These are phyloP conservation scores for Pinus taeda DNA, from an alignment of 75 land plant species.

Conservation along the genomic window DNA sequence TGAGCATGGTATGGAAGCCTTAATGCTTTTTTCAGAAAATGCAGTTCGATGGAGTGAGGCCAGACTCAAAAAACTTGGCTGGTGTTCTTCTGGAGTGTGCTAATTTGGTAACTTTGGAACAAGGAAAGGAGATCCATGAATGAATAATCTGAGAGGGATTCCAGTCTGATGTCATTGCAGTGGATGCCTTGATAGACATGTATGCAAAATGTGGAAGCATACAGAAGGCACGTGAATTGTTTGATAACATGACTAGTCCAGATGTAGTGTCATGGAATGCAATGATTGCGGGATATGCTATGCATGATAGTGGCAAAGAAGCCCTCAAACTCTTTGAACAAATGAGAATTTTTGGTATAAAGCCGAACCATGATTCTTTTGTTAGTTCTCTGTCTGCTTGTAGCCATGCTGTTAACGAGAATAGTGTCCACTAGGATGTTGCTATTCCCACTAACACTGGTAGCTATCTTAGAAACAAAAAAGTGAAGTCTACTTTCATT, in stretches of 20 bases:
- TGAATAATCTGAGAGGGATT: neutral
- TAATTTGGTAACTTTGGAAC: neutral
- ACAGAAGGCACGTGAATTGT: slow-evolving; percentile 11
- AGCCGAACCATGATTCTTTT: slow-evolving; percentile 13
- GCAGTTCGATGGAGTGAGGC: slow-evolving; percentile 10
- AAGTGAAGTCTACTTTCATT: too few relatives aligned
- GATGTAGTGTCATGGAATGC: slow-evolving; percentile 14
- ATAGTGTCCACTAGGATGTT: too few relatives aligned
- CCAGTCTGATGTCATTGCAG: slow-evolving; percentile 1
- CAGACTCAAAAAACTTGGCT: slow-evolving; percentile 10
- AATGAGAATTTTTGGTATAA: neutral
- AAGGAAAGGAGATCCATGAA: slow-evolving; percentile 14
- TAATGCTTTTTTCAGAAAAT: slow-evolving; percentile 12
- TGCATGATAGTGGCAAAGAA: slow-evolving; percentile 7
- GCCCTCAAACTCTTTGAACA: slow-evolving; percentile 13
- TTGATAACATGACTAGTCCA: slow-evolving; percentile 8
- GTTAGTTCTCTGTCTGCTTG: slow-evolving; percentile 14
- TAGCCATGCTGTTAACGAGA: slow-evolving; percentile 14
- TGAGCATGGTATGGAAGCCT: slow-evolving; percentile 7
- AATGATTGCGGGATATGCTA: slow-evolving; percentile 25
- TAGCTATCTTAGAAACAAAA: too few relatives aligned
- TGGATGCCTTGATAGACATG: slow-evolving; percentile 17
- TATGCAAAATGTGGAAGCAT: slow-evolving; percentile 24
- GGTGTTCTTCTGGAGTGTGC: slow-evolving; percentile 12
- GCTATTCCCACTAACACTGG: too few relatives aligned